phyloP scores from a whole-genome alignment of 331 rosid genomes.

The Erythrophleum ivorense region DNA sequence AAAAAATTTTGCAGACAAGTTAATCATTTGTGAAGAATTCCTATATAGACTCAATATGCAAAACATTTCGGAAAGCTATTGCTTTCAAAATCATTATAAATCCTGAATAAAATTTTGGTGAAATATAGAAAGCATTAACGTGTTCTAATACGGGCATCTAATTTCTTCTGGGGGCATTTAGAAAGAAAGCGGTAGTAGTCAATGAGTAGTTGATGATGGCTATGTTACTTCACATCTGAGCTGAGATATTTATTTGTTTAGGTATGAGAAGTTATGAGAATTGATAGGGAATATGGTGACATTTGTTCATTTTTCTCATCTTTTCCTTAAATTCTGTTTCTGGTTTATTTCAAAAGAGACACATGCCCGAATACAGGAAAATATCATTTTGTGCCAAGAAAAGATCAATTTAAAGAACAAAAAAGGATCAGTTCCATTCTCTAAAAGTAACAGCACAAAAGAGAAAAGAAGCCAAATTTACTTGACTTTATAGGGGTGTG shows the following conservation, averaged over 20 bases:
- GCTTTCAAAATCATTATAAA: not conserved
- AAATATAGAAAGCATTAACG: not conserved
- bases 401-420: not conserved
- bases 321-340: not conserved
- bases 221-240: not conserved
- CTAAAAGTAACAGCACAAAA: conserved; percentile 10
- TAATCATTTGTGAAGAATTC: no score
- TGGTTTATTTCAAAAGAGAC: not conserved
- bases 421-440: not conserved
- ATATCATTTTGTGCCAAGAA: not conserved
- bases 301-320: not conserved
- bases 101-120: not conserved
- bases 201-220: conserved; percentile 34
- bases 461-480: conserved; percentile 34
- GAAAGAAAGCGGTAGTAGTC: conserved; percentile 34
- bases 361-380: not conserved
- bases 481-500: conserved; percentile 38
- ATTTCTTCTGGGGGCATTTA: conserved; percentile 10
- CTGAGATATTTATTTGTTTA: conserved; percentile 32
- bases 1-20: no score
- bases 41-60: not conserved
- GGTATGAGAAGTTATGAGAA: conserved; percentile 41
- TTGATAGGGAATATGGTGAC: no score
- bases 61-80: not conserved
- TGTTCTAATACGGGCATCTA: not conserved